These are phyloP conservation scores for Hevea brasiliensis DNA, from an alignment of 345 rosid species.

Conservation along the genomic window DNA sequence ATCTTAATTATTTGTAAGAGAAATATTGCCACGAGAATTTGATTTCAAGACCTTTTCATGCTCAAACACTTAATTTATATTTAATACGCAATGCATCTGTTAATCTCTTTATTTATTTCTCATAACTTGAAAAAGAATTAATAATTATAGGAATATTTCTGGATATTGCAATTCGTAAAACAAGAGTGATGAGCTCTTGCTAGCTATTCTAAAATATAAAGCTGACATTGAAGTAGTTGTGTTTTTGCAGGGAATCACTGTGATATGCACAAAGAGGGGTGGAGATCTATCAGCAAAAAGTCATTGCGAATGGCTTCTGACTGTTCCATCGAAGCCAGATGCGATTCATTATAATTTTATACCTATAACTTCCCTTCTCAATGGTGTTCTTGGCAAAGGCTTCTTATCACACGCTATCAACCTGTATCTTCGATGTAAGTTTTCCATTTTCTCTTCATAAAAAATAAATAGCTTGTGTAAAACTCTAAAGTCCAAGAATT, in stretches of 20 bases:
- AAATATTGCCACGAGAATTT: no score
- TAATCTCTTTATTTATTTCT: no score
- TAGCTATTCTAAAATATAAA: not conserved
- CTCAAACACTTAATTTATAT: no score
- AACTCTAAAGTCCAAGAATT: no score
- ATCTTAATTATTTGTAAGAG: no score
- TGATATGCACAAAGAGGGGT: constrained; percentile 68
- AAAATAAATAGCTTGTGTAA: no score
- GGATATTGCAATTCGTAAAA: no score
- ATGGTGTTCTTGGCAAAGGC: constrained; percentile 72
- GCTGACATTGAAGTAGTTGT: not conserved
- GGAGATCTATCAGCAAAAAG: constrained; percentile 54
- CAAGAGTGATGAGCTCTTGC: no score
- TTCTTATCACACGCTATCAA: constrained; percentile 93
- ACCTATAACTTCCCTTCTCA: constrained; percentile 88
- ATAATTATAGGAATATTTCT: no score
- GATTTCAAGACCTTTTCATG: no score
- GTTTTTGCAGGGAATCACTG: constrained; percentile 68
- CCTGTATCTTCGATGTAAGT: constrained; percentile 87
- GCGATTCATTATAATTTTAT: constrained; percentile 69
- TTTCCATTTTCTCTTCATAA: not conserved
- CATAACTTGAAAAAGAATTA: no score
- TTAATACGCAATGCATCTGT: no score
- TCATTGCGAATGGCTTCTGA: constrained; percentile 87
- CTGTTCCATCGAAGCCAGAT: constrained; percentile 72